These are phyloP conservation scores for Solanum sparsipilum DNA, from an alignment of 257 asterid genomes.

Conservation along the genomic window DNA sequence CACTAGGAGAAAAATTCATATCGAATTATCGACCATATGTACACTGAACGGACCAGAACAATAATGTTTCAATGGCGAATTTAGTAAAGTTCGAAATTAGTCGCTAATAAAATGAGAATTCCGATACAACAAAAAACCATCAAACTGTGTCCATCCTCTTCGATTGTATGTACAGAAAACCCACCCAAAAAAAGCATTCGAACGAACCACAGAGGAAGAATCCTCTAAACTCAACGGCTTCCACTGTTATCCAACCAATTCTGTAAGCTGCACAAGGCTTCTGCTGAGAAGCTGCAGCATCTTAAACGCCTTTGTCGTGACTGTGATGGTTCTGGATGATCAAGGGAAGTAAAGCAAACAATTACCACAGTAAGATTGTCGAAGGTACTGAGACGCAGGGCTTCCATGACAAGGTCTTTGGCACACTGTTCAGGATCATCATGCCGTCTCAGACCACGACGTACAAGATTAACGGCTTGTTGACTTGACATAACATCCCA, in stretches of 20 bases:
- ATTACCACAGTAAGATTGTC: conserved; percentile 71
- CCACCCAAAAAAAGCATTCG: conserved; percentile 3
- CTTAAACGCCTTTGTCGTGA: conserved; percentile 28
- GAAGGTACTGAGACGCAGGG: conserved; percentile 55
- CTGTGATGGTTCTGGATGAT: conserved; percentile 23
- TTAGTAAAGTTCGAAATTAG: background rate
- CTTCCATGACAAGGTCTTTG: conserved; percentile 75
- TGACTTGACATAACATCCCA: conserved; percentile 86
- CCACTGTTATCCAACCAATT: conserved; percentile 39
- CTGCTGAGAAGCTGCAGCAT: conserved; percentile 66
- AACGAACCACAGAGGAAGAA: conserved; percentile 10
- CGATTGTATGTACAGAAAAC: conserved; percentile 19
- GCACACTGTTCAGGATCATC: conserved; percentile 86
- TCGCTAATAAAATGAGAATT: background rate
- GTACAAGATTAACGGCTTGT: conserved; percentile 68
- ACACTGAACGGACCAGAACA: background rate
- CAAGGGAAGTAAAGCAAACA: conserved; percentile 46
- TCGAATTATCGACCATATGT: background rate
- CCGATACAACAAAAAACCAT: background rate
- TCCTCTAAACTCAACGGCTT: conserved; percentile 8
- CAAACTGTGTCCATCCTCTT: background rate
- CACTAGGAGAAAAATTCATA: background rate
- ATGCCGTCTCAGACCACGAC: conserved; percentile 54
- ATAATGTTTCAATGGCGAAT: background rate
- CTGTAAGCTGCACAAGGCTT: conserved; percentile 55